Conservation (phyloP, 176 grass and related monocot genomes). For the Lolium perenne region DNA sequence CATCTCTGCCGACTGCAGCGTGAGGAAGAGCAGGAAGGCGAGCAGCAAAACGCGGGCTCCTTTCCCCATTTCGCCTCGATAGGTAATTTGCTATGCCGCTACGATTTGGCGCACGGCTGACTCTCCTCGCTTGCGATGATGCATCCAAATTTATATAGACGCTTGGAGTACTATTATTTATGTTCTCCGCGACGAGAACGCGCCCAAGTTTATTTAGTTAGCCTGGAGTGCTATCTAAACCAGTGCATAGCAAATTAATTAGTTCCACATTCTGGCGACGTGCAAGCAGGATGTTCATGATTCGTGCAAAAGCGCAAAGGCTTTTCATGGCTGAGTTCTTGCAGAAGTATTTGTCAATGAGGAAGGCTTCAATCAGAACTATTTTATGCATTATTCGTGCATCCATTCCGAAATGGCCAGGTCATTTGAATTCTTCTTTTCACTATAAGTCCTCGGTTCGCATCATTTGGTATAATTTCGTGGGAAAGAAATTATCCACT, state of each 20-base stretch:
- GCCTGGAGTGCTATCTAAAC: neutral
- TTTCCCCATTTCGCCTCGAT: neutral
- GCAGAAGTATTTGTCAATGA: no score
- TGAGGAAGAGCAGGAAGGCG: constrained; percentile 3
- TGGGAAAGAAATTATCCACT: no score
- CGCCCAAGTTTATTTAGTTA: neutral
- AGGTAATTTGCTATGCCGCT: neutral
- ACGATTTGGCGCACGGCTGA: neutral
- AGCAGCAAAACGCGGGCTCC: constrained; percentile 9
- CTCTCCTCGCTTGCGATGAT: neutral
- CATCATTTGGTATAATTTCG: no score
- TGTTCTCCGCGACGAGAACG: neutral
- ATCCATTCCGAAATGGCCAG: no score
- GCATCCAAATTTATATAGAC: constrained; percentile 27
- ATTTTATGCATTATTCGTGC: no score
- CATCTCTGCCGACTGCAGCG: constrained; percentile 16
- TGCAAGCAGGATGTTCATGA: neutral
- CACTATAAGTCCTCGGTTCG: no score
- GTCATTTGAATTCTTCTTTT: no score
- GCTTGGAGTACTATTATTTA: neutral
- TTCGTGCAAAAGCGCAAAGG: no score
- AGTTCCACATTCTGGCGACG: neutral
- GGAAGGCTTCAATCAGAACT: no score
- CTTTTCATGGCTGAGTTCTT: no score
- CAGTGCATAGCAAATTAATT: neutral